Evolutionary conservation across 108 stramenopile genomes (phyloP), one percentile per base, ranked within the genome.

Genomic region (Mayamaea pseudoterrestris): DNA sequence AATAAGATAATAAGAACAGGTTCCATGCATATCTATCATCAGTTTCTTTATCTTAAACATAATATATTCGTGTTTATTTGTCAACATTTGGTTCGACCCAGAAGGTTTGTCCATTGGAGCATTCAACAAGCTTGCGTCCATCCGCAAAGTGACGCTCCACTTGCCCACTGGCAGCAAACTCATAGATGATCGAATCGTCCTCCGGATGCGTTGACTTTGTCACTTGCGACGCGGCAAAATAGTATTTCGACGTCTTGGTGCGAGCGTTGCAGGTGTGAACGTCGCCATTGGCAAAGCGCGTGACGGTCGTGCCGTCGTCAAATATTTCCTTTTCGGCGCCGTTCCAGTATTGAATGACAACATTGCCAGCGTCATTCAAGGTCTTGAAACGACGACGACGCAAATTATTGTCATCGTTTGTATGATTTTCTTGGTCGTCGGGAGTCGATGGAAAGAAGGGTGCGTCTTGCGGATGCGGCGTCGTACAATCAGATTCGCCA

Each of bases 261-360:
- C 46, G 34, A n/a, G n/a, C n/a, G n/a, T n/a, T n/a, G n/a, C n/a
- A n/a, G 9, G 61, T 66, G 61, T 86, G 78, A 20, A 82, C 47
- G 51, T 93, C 90, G 4, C 90, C 90, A 57, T 93, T 93, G 23
- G 50, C 35, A 48, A 75, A 88, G 3, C 77, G 59, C 14, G 80
- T 67, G 11, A 80, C 47, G 13, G 29, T 50, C 6, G 63, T 66
- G 3, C 90, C 90, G 35, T 84, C 81, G 11, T 69, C 35, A 23
- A 45, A 35, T 11, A 53, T 30, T 49, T 75, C 76, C 55, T 83
- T 79, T 17, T 28, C 21, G 20, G 73, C 75, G 2, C 81, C 86
- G 49, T 80, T 83, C n/a, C 57, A 51, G 48, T 67, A 78, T 3
- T 41, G 27, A 30, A 71, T 64, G 16, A 67, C 30, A 25, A 44